phyloP scores from a whole-genome alignment of 331 rosid genomes.

The Malus hybrid region DNA sequence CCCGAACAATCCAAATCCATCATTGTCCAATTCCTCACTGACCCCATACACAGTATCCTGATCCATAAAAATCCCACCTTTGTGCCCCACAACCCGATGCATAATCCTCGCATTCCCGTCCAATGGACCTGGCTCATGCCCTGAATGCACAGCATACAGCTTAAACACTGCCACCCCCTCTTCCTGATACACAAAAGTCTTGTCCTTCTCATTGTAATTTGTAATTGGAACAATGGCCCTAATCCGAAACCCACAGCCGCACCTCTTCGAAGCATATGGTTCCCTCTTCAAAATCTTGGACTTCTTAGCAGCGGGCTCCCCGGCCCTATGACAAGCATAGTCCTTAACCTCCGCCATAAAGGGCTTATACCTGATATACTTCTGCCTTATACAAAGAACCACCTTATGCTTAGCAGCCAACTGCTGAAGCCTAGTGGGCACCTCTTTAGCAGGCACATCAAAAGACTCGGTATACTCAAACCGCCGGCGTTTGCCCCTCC shows the following conservation, averaged over 20 bases:
- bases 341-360: conserved; percentile 99
- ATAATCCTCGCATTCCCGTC: conserved; percentile 98
- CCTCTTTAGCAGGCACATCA: conserved; percentile 93
- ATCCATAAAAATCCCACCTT: conserved; percentile 75
- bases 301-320: conserved; percentile 85
- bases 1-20: conserved; percentile 73
- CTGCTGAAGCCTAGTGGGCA: conserved; percentile 75
- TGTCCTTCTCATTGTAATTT: conserved; percentile 92
- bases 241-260: conserved; percentile 94
- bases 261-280: conserved; percentile 91
- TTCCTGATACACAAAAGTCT: conserved; percentile 93
- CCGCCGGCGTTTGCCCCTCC: conserved; percentile 69
- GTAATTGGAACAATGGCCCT: conserved; percentile 96
- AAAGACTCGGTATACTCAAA: conserved; percentile 90
- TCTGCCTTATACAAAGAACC: conserved; percentile 92
- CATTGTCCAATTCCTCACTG: conserved; percentile 82
- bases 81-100: conserved; percentile 92
- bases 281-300: conserved; percentile 83
- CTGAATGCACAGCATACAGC: conserved; percentile 94
- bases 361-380: conserved; percentile 95
- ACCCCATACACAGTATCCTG: conserved; percentile 93
- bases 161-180: conserved; percentile 91
- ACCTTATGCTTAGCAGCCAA: conserved; percentile 95
- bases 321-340: conserved; percentile 96
- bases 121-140: conserved; percentile 97